Evolutionary conservation across 2,329 filamentous ascomycete genomes (phyloP).

Genomic region (Colletotrichum sp.): DNA sequence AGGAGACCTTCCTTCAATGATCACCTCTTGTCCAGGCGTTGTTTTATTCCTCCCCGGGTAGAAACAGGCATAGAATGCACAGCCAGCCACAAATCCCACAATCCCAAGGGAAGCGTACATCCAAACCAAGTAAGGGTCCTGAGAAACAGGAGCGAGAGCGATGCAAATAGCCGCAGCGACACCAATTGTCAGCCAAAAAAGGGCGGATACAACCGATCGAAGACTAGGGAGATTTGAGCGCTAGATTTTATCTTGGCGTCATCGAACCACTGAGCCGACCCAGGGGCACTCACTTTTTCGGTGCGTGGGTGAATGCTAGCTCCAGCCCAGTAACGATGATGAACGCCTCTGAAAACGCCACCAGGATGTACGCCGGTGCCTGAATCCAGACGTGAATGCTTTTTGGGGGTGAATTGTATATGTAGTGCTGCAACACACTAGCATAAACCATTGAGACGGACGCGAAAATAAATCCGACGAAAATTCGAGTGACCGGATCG

Average conservation of each 20-base stretch:
- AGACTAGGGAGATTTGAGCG: not conserved
- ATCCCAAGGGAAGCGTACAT: conserved; percentile 65
- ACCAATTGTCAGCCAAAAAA: conserved; percentile 58
- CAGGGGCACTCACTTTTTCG: conserved; percentile 34
- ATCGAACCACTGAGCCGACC: conserved; percentile 66
- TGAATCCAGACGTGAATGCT: conserved; percentile 60
- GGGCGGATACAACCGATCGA: conserved; percentile 12
- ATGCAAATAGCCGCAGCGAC: conserved; percentile 46
- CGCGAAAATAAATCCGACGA: conserved; percentile 26
- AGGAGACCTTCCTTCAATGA: not conserved
- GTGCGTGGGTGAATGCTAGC: conserved; percentile 76
- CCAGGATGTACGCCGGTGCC: conserved; percentile 59
- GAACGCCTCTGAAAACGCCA: conserved; percentile 65
- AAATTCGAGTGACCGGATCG: conserved; percentile 25
- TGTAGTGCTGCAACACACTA: conserved; percentile 24
- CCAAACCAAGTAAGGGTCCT: conserved; percentile 70
- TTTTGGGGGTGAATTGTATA: conserved; percentile 22
- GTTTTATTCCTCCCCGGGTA: not conserved
- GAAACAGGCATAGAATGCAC: conserved; percentile 50
- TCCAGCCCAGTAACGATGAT: conserved; percentile 72
- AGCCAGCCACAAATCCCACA: conserved; percentile 51
- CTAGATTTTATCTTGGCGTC: conserved; percentile 44
- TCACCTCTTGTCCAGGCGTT: not conserved
- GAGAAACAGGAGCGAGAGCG: conserved; percentile 64
- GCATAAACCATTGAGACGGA: conserved; percentile 27